Evolutionary conservation across 2,329 filamentous ascomycete genomes (phyloP).

Genomic region (Curvularia spicifera): DNA sequence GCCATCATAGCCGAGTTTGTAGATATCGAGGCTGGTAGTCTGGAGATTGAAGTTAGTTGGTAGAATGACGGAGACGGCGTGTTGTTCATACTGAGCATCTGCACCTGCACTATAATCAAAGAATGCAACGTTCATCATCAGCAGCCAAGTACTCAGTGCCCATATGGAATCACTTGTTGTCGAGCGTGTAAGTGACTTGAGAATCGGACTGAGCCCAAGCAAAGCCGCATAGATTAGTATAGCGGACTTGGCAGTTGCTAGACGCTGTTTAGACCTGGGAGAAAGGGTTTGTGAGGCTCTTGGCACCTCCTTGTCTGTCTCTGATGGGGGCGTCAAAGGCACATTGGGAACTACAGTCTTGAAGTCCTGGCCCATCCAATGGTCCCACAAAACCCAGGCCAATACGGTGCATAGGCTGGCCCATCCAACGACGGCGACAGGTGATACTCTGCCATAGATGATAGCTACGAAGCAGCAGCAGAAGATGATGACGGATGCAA

Average conservation of each 20-base stretch:
- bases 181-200: slow-evolving; percentile 93
- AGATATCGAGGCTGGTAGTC: slow-evolving; percentile 77
- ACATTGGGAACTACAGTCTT: slow-evolving; percentile 53
- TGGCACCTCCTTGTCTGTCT: neutral
- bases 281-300: slow-evolving; percentile 52
- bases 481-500: slow-evolving; percentile 93
- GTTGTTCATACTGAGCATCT: slow-evolving; percentile 55
- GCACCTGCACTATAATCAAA: slow-evolving; percentile 88
- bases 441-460: slow-evolving; percentile 83
- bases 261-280: slow-evolving; percentile 64
- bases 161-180: slow-evolving; percentile 95
- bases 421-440: slow-evolving; percentile 85
- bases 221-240: slow-evolving; percentile 91
- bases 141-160: slow-evolving; percentile 92
- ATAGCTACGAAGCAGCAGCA: slow-evolving; percentile 93
- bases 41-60: slow-evolving; percentile 39
- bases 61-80: neutral
- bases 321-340: slow-evolving; percentile 12
- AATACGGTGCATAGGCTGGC: slow-evolving; percentile 81
- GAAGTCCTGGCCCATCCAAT: slow-evolving; percentile 80
- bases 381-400: slow-evolving; percentile 91
- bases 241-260: slow-evolving; percentile 89
- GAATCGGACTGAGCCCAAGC: slow-evolving; percentile 88
- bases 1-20: slow-evolving; percentile 98
- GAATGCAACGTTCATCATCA: slow-evolving; percentile 95